These are phyloP conservation scores for Podila horticola DNA, from an alignment of 192 early-diverging fungal species.

Conservation along the genomic window DNA sequence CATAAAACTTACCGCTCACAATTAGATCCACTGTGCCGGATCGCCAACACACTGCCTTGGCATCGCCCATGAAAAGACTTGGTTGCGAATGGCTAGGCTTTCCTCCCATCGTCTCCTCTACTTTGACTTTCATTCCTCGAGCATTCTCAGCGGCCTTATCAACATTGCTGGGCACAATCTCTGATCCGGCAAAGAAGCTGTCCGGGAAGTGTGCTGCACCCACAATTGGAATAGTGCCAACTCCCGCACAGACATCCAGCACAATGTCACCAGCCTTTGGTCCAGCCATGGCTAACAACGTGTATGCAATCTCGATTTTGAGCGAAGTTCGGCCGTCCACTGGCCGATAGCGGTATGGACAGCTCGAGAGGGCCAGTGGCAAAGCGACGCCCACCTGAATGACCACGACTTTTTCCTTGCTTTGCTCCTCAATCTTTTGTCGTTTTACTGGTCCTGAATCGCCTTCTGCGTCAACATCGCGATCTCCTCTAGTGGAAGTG, in stretches of 20 bases:
- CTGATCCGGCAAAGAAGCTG: slow-evolving; percentile 50
- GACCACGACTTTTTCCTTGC: not conserved
- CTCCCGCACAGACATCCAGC: slow-evolving; percentile 57
- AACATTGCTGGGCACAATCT: slow-evolving; percentile 28
- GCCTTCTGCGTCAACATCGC: not conserved
- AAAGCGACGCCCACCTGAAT: slow-evolving; percentile 37
- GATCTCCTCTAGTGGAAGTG: not conserved
- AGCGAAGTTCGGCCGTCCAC: slow-evolving; percentile 54
- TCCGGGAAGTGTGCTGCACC: slow-evolving; percentile 52
- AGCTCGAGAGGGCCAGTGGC: slow-evolving; percentile 21
- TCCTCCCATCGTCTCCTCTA: not conserved
- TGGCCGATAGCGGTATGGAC: slow-evolving; percentile 53
- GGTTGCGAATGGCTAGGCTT: not conserved
- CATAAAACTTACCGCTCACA: slow-evolving; percentile 26
- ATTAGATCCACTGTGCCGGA: slow-evolving; percentile 25
- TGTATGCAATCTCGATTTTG: slow-evolving; percentile 56
- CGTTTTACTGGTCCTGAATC: not conserved
- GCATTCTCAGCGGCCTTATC: slow-evolving; percentile 33
- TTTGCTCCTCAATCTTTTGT: not conserved
- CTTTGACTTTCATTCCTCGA: slow-evolving; percentile 15
- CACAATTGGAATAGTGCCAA: slow-evolving; percentile 52
- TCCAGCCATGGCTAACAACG: slow-evolving; percentile 33
- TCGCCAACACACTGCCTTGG: slow-evolving; percentile 21
- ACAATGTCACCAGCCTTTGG: slow-evolving; percentile 55
- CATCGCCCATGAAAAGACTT: slow-evolving; percentile 29